These are phyloP conservation scores for Neurospora sp. DNA, from an alignment of 495 filamentous ascomycete genomes.

Conservation along the genomic window DNA sequence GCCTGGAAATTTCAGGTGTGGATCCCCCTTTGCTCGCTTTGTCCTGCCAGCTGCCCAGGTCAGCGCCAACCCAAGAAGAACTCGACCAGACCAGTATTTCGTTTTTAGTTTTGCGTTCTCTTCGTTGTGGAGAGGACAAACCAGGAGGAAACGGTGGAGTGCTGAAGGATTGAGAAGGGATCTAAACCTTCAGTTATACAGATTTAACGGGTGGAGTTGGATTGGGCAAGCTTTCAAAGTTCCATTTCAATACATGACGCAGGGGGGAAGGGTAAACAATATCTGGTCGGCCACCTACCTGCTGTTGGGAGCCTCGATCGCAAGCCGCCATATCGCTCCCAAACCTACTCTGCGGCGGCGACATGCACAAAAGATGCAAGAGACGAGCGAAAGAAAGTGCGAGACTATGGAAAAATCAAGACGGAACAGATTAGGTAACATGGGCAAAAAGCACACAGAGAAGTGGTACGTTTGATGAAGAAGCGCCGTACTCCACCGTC, in stretches of 20 bases:
- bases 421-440: neutral
- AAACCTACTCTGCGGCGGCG: neutral
- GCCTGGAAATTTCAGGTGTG: neutral
- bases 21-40: neutral
- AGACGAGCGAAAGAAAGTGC: neutral
- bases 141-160: neutral
- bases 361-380: neutral
- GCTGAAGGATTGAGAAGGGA: neutral
- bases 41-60: neutral
- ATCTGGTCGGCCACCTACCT: neutral
- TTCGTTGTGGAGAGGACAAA: neutral
- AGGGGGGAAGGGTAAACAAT: neutral
- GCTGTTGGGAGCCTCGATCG: neutral
- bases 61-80: neutral
- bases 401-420: neutral
- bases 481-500: neutral
- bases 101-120: neutral
- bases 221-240: neutral
- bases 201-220: neutral
- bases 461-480: neutral
- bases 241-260: neutral
- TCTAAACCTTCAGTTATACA: neutral
- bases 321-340: neutral
- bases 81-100: neutral
- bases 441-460: neutral